These are phyloP conservation scores for Leccinum variabile DNA, from an alignment of 1,284 basidiomycete genomes.

Conservation along the genomic window DNA sequence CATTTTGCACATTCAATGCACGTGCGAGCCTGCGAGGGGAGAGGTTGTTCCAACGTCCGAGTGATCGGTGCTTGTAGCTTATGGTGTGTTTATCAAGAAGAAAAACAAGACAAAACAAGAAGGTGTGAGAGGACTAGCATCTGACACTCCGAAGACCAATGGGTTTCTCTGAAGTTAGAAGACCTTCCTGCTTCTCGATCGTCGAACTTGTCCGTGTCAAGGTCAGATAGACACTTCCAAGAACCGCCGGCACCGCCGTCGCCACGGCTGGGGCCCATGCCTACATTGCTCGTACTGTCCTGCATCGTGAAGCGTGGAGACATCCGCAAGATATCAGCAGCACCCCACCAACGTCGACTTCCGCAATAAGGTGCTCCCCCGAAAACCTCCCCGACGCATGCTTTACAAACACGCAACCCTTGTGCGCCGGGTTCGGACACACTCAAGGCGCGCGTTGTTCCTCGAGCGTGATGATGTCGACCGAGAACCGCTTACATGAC, in stretches of 20 bases:
- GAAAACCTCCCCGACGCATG: neutral
- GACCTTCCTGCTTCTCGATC: neutral
- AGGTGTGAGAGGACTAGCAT: neutral
- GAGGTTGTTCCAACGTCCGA: too few species aligned
- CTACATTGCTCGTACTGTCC: neutral
- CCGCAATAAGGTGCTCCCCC: neutral
- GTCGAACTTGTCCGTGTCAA: neutral
- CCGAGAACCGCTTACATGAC: slow-evolving; percentile 26
- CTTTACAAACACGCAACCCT: neutral
- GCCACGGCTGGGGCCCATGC: neutral
- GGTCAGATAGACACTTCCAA: neutral
- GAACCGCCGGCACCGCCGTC: neutral
- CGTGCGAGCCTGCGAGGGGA: too few species aligned
- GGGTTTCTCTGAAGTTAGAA: neutral
- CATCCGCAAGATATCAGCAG: neutral
- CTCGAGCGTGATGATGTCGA: slow-evolving; percentile 5
- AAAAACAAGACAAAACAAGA: too few species aligned
- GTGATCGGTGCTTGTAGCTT: too few species aligned
- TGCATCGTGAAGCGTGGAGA: neutral
- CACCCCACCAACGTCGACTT: slow-evolving; percentile 28
- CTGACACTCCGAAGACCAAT: neutral
- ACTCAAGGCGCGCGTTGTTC: neutral
- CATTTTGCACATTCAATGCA: too few species aligned
- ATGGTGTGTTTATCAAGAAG: too few species aligned
- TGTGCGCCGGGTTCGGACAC: slow-evolving; percentile 46